Base-by-base conservation (phyloP, 768 basidiomycete species). In the Hericium erinaceus region DNA sequence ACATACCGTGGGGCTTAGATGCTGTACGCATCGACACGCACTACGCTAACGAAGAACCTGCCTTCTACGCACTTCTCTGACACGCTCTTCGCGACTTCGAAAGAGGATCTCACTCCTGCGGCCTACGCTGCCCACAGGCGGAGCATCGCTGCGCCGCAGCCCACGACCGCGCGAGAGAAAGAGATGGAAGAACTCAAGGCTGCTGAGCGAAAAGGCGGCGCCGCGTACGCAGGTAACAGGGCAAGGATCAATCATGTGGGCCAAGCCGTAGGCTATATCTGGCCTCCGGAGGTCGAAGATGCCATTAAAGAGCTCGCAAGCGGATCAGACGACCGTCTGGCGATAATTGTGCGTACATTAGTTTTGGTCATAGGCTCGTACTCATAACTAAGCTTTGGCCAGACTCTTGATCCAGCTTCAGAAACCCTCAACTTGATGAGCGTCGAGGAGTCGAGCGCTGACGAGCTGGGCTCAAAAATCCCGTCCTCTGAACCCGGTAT, bases 1-100 rank as follows among this genome's bases (percentile, higher is more conserved):
- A 33, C 50, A 33, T 33, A 50, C 39, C 9, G 44, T 39, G 39
- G 39, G 11, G 38, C 8, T 15, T 57, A 93, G 90, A 95, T 93
- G 91, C 75, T 95, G 38, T 94, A 93, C 69, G 90, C 92, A 20
- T 86, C 92, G 3, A 85, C 86, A 1, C 82, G 90, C 48, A 75
- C 76, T 22, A 77, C 83, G 16, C 76, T 94, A 20, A 76, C 83
- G 28, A 90, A 81, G 68, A 74, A 78, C n/a, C 77, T 95, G 3
- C 90, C 90, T 48, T 84, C 92, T 2, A 74, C 81, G 16, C 69
- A 80, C 37, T 90, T 93, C 69, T 78, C 78, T 2, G 84, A 89
- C 67, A 77, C 79, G 39, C 72, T 94, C n/a, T 91, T 89, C 65
- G 91, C 91, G 1, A 91, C 88, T 0, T 77, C 80, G 55, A 88